These are phyloP conservation scores for Boletus reticulatus DNA, from an alignment of 768 basidiomycete species.

Conservation along the genomic window DNA sequence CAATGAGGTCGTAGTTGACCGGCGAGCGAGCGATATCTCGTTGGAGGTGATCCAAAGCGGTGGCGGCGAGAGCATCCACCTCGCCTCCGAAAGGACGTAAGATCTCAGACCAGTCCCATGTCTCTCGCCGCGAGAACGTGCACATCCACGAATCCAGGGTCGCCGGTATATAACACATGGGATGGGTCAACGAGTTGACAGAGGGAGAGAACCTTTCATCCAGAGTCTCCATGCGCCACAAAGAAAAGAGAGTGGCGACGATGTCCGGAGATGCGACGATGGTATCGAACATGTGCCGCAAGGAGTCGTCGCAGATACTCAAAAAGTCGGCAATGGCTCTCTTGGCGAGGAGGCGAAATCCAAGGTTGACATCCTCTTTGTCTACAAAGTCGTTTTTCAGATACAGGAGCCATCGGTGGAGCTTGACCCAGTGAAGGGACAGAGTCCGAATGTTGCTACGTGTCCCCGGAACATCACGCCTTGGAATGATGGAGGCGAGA, in stretches of 20 bases:
- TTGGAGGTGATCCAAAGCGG: slow-evolving; percentile 25
- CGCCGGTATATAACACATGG: slow-evolving; percentile 8
- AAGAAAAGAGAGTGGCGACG: slow-evolving; percentile 20
- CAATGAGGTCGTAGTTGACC: slow-evolving; percentile 25
- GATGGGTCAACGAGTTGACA: slow-evolving; percentile 1
- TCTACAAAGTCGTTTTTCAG: slow-evolving; percentile 23
- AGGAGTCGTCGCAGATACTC: slow-evolving; percentile 15
- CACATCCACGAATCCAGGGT: slow-evolving; percentile 30
- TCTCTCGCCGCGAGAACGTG: slow-evolving; percentile 20
- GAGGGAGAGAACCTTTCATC: slow-evolving; percentile 17
- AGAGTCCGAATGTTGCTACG: slow-evolving; percentile 4
- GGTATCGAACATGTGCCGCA: slow-evolving; percentile 16
- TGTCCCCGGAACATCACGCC: not conserved
- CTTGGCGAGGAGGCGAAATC: slow-evolving; percentile 23
- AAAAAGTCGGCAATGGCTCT: slow-evolving; percentile 20
- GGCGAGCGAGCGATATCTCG: slow-evolving; percentile 21
- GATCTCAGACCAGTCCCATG: slow-evolving; percentile 29
- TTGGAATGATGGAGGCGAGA: slow-evolving; percentile 14
- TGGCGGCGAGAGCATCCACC: slow-evolving; percentile 15
- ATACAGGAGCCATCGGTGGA: slow-evolving; percentile 26
- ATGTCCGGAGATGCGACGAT: slow-evolving; percentile 19
- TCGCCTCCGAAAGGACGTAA: slow-evolving; percentile 22
- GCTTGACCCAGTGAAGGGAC: slow-evolving; percentile 14
- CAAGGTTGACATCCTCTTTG: slow-evolving; percentile 14
- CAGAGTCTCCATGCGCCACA: slow-evolving; percentile 27